Evolutionary conservation across 1,284 basidiomycete genomes (phyloP), one percentile per base, ranked within the genome.

Genomic region (Volvariella surrecta): DNA sequence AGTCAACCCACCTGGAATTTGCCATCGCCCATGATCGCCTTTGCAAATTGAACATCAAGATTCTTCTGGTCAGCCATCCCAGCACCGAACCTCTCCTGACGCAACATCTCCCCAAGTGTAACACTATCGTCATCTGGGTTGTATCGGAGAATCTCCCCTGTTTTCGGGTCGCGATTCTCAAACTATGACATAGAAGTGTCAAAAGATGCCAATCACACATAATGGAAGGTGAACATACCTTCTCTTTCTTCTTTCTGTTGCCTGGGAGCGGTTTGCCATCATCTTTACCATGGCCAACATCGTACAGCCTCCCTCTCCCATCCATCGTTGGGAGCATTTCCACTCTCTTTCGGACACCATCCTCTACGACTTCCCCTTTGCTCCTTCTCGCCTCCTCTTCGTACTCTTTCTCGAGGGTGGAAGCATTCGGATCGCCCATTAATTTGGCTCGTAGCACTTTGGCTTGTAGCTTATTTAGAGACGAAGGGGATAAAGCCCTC

Each of bases 301-400:
- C 96, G 61, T 98, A 99, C 59, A 99, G 61, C 44, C 80, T 73
- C 0, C 95, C 95, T 31, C 73, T 73, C 0, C 74, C 88, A 60
- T 99, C 93, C 47, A 99, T 62, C 1, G 93, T 96, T 1, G 95
- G 95, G 13, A 99, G 60, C 1, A 97, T 80, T 59, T 93, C 83
- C 0, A 96, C 74, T 47, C 67, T 74, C 10, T 68, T 80, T 47
- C 70, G 72, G 1, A 80, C 68, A 13, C 67, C 65, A 15, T 59
- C 59, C 6, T 59, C 64, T 11, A 58, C 70, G 13, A 22, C 40
- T 11, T 66, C 44, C 1, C 64, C 74, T 32, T 73, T 70, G 2
- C 76, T 73, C 34, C 69, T 73, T 8, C 64, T 65, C 22, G 78
- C 52, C 55, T 79, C 77, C 16, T 62, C 64, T 44, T 98, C 90